These are phyloP conservation scores for Aspergillus haitiensis DNA, from an alignment of 495 filamentous ascomycete genomes.

Conservation along the genomic window DNA sequence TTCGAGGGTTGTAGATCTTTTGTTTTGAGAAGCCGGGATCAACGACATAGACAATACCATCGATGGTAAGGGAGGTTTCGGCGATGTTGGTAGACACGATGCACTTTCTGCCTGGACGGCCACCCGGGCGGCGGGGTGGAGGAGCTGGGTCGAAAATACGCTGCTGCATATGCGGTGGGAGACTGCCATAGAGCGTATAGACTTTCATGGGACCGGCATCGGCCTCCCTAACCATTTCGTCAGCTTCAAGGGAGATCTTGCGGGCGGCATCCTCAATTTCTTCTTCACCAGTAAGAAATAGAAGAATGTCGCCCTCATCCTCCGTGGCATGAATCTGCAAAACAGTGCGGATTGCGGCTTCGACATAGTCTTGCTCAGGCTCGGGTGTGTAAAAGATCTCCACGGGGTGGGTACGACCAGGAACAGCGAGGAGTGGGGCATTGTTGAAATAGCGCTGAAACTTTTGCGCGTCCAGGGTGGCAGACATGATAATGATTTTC, in stretches of 20 bases:
- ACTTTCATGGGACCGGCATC: slow-evolving; percentile 87
- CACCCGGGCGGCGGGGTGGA: slow-evolving; percentile 65
- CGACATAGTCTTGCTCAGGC: slow-evolving; percentile 94
- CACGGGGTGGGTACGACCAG: slow-evolving; percentile 92
- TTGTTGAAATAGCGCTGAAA: slow-evolving; percentile 98
- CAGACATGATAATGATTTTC: slow-evolving; percentile 98
- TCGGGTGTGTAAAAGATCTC: slow-evolving; percentile 98
- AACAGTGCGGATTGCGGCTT: slow-evolving; percentile 90
- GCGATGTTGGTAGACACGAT: slow-evolving; percentile 98
- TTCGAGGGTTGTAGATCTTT: slow-evolving; percentile 97
- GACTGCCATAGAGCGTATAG: slow-evolving; percentile 90
- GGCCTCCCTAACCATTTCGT: slow-evolving; percentile 86
- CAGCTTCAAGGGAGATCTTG: slow-evolving; percentile 85
- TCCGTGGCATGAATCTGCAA: slow-evolving; percentile 95
- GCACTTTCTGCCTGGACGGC: slow-evolving; percentile 86
- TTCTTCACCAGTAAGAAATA: slow-evolving; percentile 98
- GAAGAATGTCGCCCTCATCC: slow-evolving; percentile 87
- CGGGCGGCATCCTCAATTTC: slow-evolving; percentile 96
- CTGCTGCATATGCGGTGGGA: slow-evolving; percentile 91
- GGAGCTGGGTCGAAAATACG: slow-evolving; percentile 91
- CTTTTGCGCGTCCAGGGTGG: slow-evolving; percentile 93
- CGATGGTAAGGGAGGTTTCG: slow-evolving; percentile 95
- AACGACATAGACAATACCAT: slow-evolving; percentile 98
- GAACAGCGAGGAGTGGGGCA: slow-evolving; percentile 89
- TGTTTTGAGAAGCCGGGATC: slow-evolving; percentile 99